Evolutionary conservation across 768 basidiomycete genomes (phyloP).

Genomic region (Trametes elegans): DNA sequence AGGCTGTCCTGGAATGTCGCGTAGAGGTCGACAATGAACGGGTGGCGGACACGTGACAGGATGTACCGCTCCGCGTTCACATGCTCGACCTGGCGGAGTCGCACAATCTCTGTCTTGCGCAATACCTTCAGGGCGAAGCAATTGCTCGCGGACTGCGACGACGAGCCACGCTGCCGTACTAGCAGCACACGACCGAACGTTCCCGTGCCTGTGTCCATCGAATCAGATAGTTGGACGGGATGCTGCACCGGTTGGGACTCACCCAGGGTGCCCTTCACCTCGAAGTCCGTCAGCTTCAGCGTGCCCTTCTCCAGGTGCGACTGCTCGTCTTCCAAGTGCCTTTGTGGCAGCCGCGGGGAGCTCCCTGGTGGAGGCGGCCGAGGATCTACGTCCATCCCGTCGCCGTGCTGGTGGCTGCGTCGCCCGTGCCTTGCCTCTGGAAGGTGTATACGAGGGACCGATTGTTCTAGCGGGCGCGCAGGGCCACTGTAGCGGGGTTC

Average conservation of each 20-base stretch:
- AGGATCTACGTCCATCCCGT: conserved; percentile 27
- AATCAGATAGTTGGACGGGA: neutral
- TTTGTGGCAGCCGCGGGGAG: conserved; percentile 42
- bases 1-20: conserved; percentile 93
- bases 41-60: conserved; percentile 86
- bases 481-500: conserved; percentile 38
- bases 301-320: conserved; percentile 57
- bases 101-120: conserved; percentile 81
- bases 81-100: conserved; percentile 94
- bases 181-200: conserved; percentile 94
- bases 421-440: conserved; percentile 4
- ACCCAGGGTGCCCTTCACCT: conserved; percentile 79
- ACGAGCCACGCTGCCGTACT: conserved; percentile 65
- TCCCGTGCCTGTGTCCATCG: conserved; percentile 72
- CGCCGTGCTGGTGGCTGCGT: conserved; percentile 16
- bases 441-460: conserved; percentile 2
- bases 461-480: conserved; percentile 15
- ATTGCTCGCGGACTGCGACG: conserved; percentile 45
- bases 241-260: conserved; percentile 23
- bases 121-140: conserved; percentile 90
- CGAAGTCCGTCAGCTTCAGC: conserved; percentile 73
- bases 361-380: conserved; percentile 2
- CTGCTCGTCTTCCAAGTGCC: conserved; percentile 68
- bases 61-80: conserved; percentile 96
- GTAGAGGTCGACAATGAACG: conserved; percentile 95